Evolutionary conservation across 495 filamentous ascomycete species (phyloP).

Genomic region (Hypoxylon cercidicola): DNA sequence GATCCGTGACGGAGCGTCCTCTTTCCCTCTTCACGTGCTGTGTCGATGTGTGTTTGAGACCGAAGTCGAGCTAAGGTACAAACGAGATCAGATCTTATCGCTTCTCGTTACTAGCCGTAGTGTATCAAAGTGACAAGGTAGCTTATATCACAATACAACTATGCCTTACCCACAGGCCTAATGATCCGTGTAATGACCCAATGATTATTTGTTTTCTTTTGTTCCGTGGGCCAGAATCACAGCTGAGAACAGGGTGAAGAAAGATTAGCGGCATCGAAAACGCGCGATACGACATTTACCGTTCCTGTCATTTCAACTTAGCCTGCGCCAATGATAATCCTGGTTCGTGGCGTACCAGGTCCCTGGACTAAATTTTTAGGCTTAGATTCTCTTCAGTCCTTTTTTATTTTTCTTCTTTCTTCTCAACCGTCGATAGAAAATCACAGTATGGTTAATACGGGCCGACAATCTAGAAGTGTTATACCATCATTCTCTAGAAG

Average conservation of each 20-base stretch:
- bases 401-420: background rate
- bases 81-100: slow-evolving; percentile 10
- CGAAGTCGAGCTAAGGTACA: background rate
- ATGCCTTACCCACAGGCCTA: slow-evolving; percentile 2
- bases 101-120: background rate
- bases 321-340: slow-evolving; percentile 25
- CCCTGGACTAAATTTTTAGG: slow-evolving; percentile 8
- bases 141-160: background rate
- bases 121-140: too few species aligned
- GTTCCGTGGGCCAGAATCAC: slow-evolving; percentile 5
- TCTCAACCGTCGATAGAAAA: background rate
- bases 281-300: slow-evolving; percentile 36
- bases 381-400: background rate
- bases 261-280: slow-evolving; percentile 30
- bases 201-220: slow-evolving; percentile 3
- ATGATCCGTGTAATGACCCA: slow-evolving; percentile 12
- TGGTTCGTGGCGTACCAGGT: slow-evolving; percentile 27
- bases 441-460: too few species aligned
- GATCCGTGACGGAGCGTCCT: slow-evolving; percentile 15
- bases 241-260: slow-evolving; percentile 6
- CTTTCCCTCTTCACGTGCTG: slow-evolving; percentile 29
- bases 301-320: slow-evolving; percentile 39
- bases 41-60: slow-evolving; percentile 16
- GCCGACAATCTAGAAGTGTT: background rate
- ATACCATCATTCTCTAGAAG: too few species aligned